Conservation (phyloP, 768 basidiomycete genomes). For the Tricholoma terreum region DNA sequence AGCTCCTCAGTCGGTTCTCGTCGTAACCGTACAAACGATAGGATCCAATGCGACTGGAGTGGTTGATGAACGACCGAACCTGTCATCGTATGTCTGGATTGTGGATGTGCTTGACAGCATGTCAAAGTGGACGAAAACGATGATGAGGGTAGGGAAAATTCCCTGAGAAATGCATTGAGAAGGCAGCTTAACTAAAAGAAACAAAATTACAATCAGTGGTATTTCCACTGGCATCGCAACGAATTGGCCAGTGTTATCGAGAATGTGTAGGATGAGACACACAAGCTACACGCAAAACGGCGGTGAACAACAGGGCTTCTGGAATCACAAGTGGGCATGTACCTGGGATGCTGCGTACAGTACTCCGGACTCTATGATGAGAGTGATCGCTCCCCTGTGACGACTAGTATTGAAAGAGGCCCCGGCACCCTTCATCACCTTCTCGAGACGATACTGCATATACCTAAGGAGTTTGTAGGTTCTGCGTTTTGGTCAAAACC, state of each 20-base stretch:
- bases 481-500: neutral
- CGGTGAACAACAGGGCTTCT: too few relatives aligned
- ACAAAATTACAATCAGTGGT: constrained; percentile 9
- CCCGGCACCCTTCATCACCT: neutral
- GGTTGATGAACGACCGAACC: too few relatives aligned
- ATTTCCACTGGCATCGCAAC: constrained; percentile 11
- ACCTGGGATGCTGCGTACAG: constrained; percentile 10
- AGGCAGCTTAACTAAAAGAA: too few relatives aligned
- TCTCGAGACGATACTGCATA: constrained; percentile 3
- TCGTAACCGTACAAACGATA: too few relatives aligned
- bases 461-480: constrained; percentile 6
- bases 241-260: constrained; percentile 6
- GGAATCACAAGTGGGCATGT: neutral
- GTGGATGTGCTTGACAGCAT: neutral
- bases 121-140: constrained; percentile 12
- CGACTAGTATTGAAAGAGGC: neutral
- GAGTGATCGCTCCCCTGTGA: constrained; percentile 3
- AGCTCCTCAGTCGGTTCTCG: too few relatives aligned
- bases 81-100: too few relatives aligned
- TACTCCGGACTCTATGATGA: constrained; percentile 13
- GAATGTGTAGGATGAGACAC: constrained; percentile 10
- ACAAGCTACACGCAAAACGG: constrained; percentile 1
- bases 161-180: constrained; percentile 4
- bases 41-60: too few relatives aligned
- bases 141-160: constrained; percentile 14